Conservation (phyloP, 768 basidiomycete genomes). For the Mycena amicta region DNA sequence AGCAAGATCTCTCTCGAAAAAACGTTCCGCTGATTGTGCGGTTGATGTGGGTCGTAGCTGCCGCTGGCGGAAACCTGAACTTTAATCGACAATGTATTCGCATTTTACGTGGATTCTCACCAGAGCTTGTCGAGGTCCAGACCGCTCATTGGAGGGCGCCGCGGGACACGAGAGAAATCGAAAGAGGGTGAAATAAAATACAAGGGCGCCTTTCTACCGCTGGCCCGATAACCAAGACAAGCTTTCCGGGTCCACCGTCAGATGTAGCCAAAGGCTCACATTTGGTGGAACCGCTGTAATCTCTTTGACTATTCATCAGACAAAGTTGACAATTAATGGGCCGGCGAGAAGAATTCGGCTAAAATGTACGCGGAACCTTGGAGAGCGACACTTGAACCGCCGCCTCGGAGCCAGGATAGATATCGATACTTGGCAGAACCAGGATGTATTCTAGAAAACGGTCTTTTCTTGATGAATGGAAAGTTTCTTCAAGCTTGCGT, state of each 20-base stretch:
- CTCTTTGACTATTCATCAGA: neutral
- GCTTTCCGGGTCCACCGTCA: neutral
- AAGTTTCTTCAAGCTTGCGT: neutral
- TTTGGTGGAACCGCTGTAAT: neutral
- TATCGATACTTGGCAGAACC: too few relatives aligned
- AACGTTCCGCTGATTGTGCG: neutral
- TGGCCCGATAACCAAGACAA: neutral
- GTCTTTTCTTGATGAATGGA: neutral
- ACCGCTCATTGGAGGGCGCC: too few relatives aligned
- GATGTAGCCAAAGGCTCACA: neutral
- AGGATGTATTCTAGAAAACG: too few relatives aligned
- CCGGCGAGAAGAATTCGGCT: neutral
- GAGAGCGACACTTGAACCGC: neutral
- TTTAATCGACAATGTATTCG: slow-evolving; percentile 22
- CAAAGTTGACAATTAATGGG: neutral
- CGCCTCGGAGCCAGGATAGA: too few relatives aligned
- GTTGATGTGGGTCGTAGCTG: neutral
- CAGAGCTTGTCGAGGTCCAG: too few relatives aligned
- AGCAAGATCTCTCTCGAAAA: neutral
- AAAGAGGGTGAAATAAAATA: too few relatives aligned
- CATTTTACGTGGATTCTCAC: neutral
- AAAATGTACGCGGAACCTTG: neutral
- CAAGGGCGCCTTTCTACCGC: too few relatives aligned
- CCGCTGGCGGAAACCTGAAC: slow-evolving; percentile 6
- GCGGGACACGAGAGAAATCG: too few relatives aligned